Evolutionary conservation across 2,329 filamentous ascomycete species (phyloP).

Genomic region (Aspergillus arachidicola): DNA sequence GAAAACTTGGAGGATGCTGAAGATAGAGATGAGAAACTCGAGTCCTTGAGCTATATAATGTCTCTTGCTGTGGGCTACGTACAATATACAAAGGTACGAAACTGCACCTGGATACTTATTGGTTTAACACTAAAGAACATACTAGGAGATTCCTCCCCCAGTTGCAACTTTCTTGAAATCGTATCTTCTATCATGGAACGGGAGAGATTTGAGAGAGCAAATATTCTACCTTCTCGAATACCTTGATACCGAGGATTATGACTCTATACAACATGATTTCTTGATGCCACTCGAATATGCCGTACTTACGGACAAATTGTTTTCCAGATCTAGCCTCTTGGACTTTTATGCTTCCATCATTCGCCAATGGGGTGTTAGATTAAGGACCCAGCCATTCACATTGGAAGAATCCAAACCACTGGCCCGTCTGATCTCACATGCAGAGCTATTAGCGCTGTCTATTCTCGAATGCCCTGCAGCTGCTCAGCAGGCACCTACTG

Average conservation of each 20-base stretch:
- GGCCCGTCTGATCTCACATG: conserved; percentile 55
- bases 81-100: conserved; percentile 41
- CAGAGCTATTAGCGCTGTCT: conserved; percentile 57
- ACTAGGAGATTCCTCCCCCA: conserved; percentile 36
- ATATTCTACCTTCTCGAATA: conserved; percentile 40
- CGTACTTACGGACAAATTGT: conserved; percentile 38
- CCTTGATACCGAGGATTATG: conserved; percentile 31
- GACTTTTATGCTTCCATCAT: conserved; percentile 69
- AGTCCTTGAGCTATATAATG: conserved; percentile 40
- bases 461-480: conserved; percentile 57
- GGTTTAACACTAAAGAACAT: conserved; percentile 7
- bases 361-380: conserved; percentile 52
- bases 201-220: conserved; percentile 54
- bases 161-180: conserved; percentile 44
- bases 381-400: conserved; percentile 31
- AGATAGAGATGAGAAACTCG: conserved; percentile 49
- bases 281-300: conserved; percentile 45
- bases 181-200: conserved; percentile 66
- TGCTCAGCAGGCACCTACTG: conserved; percentile 17
- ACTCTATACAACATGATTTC: conserved; percentile 40
- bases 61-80: conserved; percentile 37
- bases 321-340: conserved; percentile 63
- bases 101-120: background rate
- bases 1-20: conserved; percentile 38
- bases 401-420: conserved; percentile 33